phyloP scores from a whole-genome alignment of 768 basidiomycete species.

The Leucosporidium creatinivorum region DNA sequence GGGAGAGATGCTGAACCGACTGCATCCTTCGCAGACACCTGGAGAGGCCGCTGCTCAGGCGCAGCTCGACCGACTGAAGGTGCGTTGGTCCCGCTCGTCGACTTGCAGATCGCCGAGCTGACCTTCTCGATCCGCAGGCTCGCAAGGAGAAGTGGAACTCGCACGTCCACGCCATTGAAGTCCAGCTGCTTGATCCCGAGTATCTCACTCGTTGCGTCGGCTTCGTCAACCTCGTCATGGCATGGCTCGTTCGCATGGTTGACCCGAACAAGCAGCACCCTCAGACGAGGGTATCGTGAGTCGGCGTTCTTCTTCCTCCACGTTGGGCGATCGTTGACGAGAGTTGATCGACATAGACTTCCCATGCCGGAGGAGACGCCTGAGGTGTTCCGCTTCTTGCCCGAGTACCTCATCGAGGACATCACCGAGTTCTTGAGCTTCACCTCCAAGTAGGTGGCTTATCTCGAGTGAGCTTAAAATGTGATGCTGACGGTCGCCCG shows the following conservation, averaged over 20 bases:
- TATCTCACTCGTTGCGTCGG: slow-evolving; percentile 44
- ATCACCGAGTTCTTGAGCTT: slow-evolving; percentile 83
- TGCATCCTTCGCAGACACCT: slow-evolving; percentile 63
- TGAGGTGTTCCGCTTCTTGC: slow-evolving; percentile 72
- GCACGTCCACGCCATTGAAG: slow-evolving; percentile 63
- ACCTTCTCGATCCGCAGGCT: not conserved
- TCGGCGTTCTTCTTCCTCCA: slow-evolving; percentile 20
- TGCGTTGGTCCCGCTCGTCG: slow-evolving; percentile 44
- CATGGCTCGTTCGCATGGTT: slow-evolving; percentile 84
- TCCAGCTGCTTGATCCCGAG: slow-evolving; percentile 71
- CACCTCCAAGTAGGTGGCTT: slow-evolving; percentile 58
- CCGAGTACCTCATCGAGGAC: slow-evolving; percentile 91
- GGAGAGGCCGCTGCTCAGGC: slow-evolving; percentile 69
- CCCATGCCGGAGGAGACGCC: slow-evolving; percentile 82
- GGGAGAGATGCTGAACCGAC: too few relatives aligned
- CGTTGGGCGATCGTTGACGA: slow-evolving; percentile 9
- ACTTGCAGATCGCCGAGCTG: too few relatives aligned
- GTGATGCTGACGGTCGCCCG: not conserved
- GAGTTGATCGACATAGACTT: slow-evolving; percentile 50
- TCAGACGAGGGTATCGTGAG: slow-evolving; percentile 58
- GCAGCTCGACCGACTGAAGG: slow-evolving; percentile 65
- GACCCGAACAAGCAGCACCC: slow-evolving; percentile 78
- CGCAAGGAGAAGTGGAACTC: slow-evolving; percentile 10
- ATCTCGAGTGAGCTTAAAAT: not conserved
- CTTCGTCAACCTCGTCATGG: slow-evolving; percentile 75